Evolutionary conservation across 176 grass and related monocot species (phyloP), one percentile per base, ranked within the genome.

Genomic region (Pontederia paniculata): DNA sequence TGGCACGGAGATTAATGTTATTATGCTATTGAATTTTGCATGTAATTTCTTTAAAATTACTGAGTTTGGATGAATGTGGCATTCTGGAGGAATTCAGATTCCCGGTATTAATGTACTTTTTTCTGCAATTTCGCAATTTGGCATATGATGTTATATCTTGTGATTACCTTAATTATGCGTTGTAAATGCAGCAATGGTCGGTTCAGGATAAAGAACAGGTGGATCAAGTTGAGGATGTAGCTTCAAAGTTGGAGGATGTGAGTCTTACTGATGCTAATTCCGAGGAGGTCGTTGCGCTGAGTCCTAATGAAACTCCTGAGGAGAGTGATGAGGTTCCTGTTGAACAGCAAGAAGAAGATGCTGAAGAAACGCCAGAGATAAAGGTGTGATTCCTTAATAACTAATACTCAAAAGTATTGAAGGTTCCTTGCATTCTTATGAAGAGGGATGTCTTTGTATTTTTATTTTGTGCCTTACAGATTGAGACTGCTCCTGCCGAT

Each of bases 401-500:
- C 54, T 8, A 28, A 21, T 22, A 55, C 52, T 22, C 12, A 37
- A 37, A 5, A 37, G 7, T 37, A 0, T 37, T 37, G 28, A 37
- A 5, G 28, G 28, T 37, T 37, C 5, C 28, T 37, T 37, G 28
- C 28, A 6, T 37, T 23, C 10, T 56, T 56, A 12, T 56, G 19
- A 2, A 23, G 13, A 56, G 14, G 20, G 14, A 9, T 54, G 18
- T 55, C 20, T 50, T 13, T 56, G 54, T 5, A 37, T 37, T 20
- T 56, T 56, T 5, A 37, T 37, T 20, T 56, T 56, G 21, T 3
- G 13, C 23, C 50, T 56, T 70, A 53, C 74, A 94, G 88, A 62
- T 88, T 60, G 83, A 94, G 74, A 94, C 80, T 11, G 83, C 88
- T 68, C 88, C 80, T 43, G 88, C 88, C 68, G 83, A 94, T 88